phyloP scores from a whole-genome alignment of 2,329 filamentous ascomycete species.

The Neospermospora avenae region DNA sequence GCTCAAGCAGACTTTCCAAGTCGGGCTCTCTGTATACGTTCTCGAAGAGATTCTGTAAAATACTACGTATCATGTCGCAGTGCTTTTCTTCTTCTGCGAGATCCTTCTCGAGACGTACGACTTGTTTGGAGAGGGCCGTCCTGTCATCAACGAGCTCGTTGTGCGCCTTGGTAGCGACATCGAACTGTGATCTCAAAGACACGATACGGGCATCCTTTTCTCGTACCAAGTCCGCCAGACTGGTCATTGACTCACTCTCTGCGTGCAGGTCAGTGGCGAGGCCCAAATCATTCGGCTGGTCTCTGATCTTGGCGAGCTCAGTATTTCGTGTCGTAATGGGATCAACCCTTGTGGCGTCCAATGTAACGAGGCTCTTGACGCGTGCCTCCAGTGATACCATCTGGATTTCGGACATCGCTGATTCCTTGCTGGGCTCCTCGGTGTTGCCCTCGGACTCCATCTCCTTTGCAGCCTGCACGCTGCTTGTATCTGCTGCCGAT shows the following conservation, averaged over 20 bases:
- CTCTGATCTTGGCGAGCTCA: neutral
- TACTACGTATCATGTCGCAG: neutral
- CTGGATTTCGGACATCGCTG: neutral
- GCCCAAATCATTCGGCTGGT: too few relatives aligned
- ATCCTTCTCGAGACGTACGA: neutral
- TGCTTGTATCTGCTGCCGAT: neutral
- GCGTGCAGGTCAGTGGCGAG: too few relatives aligned
- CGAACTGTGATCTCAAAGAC: too few relatives aligned
- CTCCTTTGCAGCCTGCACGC: neutral
- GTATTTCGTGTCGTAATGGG: neutral
- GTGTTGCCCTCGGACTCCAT: neutral
- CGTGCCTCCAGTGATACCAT: neutral
- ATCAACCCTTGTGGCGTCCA: neutral
- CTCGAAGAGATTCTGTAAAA: neutral
- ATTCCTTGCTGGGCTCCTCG: neutral
- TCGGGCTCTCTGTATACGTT: neutral
- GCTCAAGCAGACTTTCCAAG: neutral
- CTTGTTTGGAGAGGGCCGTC: neutral
- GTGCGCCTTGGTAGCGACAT: neutral
- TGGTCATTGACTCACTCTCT: too few relatives aligned
- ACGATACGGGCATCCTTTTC: too few relatives aligned
- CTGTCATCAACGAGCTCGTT: neutral
- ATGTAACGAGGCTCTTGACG: neutral
- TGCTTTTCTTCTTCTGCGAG: neutral
- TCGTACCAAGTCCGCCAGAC: too few relatives aligned